Conservation (phyloP, 2,329 filamentous ascomycete species). For the Xylaria sp. region DNA sequence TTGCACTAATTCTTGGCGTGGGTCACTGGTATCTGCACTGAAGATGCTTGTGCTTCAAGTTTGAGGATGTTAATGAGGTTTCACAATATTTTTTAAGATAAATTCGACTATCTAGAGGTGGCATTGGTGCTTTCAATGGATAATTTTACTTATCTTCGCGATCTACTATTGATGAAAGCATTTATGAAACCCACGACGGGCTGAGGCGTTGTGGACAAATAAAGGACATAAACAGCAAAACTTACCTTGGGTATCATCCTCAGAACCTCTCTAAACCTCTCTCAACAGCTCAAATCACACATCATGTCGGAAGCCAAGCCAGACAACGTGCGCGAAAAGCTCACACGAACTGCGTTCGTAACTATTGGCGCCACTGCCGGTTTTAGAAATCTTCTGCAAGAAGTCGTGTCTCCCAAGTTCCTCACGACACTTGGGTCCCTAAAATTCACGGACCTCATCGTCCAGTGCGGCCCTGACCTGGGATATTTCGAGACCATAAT, state of each 20-base stretch:
- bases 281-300: not conserved
- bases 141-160: not conserved
- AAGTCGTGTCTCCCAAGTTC: slow-evolving; percentile 71
- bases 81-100: not conserved
- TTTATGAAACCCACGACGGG: not conserved
- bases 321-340: slow-evolving; percentile 2
- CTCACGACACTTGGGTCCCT: slow-evolving; percentile 66
- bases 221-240: not conserved
- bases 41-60: not conserved
- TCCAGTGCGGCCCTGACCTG: slow-evolving; percentile 84
- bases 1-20: not conserved
- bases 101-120: not conserved
- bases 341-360: slow-evolving; percentile 72
- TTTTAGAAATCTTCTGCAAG: slow-evolving; percentile 76
- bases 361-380: slow-evolving; percentile 92
- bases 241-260: not conserved
- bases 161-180: not conserved
- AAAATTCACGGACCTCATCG: slow-evolving; percentile 75
- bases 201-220: not conserved
- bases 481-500: slow-evolving; percentile 59
- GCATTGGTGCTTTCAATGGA: not conserved
- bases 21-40: not conserved
- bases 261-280: not conserved
- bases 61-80: not conserved
- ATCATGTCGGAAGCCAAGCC: slow-evolving; percentile 11